phyloP scores from a whole-genome alignment of 2,329 filamentous ascomycete genomes.

The Chaetomiaceae sp. region DNA sequence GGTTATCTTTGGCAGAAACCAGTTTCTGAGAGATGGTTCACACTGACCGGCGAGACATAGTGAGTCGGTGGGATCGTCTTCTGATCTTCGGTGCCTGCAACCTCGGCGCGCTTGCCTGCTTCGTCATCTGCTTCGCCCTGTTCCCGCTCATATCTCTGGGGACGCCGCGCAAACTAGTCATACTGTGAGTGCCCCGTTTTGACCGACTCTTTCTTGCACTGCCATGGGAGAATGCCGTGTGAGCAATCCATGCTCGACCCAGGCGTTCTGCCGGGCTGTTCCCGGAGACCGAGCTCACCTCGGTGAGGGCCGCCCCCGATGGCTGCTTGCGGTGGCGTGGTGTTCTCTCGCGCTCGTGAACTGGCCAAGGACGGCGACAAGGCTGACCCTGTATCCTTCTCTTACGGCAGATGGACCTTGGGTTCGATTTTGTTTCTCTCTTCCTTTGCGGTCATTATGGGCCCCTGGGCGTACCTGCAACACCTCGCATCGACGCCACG shows the following conservation, averaged over 20 bases:
- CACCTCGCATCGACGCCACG: conserved; percentile 81
- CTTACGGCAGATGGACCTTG: conserved; percentile 77
- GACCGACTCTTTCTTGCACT: neutral
- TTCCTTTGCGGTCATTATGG: conserved; percentile 94
- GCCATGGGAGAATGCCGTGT: neutral
- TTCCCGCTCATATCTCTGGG: conserved; percentile 71
- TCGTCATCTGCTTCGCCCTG: conserved; percentile 85
- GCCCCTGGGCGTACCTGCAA: conserved; percentile 71
- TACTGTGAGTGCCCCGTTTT: conserved; percentile 74
- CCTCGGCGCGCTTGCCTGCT: conserved; percentile 80
- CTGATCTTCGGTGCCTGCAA: conserved; percentile 90
- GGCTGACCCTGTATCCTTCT: conserved; percentile 10
- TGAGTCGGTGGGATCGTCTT: conserved; percentile 94
- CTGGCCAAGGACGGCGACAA: neutral
- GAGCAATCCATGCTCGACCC: neutral
- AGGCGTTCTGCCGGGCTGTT: neutral
- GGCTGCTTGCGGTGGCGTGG: neutral
- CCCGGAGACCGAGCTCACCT: neutral
- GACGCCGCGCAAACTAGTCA: conserved; percentile 88
- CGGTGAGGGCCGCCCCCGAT: neutral
- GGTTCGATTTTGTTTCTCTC: conserved; percentile 84
- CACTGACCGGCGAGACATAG: conserved; percentile 45
- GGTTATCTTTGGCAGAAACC: neutral
- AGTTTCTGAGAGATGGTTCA: neutral
- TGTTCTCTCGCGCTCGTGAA: neutral